Evolutionary conservation across 2,329 filamentous ascomycete species (phyloP).

Genomic region (Calonectria naviculata): DNA sequence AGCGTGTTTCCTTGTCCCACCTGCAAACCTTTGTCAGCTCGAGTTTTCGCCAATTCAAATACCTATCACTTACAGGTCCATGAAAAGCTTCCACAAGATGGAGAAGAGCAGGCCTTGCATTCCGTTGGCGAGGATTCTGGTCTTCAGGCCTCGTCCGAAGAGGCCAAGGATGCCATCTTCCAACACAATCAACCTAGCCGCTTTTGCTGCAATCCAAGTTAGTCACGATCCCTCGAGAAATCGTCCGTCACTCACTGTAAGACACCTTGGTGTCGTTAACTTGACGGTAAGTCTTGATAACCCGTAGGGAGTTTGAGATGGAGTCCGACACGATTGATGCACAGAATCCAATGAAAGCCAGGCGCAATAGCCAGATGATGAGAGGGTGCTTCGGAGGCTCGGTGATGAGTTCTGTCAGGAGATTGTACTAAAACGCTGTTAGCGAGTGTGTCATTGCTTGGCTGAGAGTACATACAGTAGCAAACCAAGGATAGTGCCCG

Average conservation of each 20-base stretch:
- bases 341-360: conserved; percentile 51
- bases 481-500: conserved; percentile 62
- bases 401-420: conserved; percentile 49
- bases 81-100: conserved; percentile 60
- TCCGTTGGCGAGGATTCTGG: conserved; percentile 60
- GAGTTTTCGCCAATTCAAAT: not conserved
- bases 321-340: conserved; percentile 58
- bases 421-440: conserved; percentile 52
- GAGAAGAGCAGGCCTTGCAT: conserved; percentile 59
- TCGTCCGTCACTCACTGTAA: conserved; percentile 48
- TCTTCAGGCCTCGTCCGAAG: conserved; percentile 58
- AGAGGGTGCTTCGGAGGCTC: conserved; percentile 54
- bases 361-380: conserved; percentile 54
- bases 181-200: conserved; percentile 51
- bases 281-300: conserved; percentile 62
- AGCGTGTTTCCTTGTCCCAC: conserved; percentile 10
- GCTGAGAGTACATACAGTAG: conserved; percentile 48
- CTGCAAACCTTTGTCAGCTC: not conserved
- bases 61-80: conserved; percentile 54
- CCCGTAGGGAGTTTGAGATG: conserved; percentile 58
- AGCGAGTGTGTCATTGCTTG: not conserved
- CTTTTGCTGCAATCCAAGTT: conserved; percentile 47
- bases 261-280: conserved; percentile 60
- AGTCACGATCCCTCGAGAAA: accelerated
- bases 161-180: conserved; percentile 56